Evolutionary conservation across 208 protist genomes (phyloP), one percentile per base, ranked within the genome.

Genomic region (Zelonia costaricensis): DNA sequence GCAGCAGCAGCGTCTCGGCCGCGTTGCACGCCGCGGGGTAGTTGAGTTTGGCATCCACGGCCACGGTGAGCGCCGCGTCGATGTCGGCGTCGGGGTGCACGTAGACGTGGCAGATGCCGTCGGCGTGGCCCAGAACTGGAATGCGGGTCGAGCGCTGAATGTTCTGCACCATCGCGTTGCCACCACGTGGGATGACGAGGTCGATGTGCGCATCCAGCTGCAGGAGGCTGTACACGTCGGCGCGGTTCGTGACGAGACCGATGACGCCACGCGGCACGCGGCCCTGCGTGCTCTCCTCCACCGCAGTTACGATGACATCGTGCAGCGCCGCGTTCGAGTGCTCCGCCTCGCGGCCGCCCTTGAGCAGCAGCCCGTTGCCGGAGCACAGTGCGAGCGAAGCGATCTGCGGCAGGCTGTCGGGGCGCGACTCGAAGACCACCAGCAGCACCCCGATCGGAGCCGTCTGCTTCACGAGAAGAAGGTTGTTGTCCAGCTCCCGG

Each of bases 11-110:
- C 27, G 94, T 98, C 69, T 98, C 97, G 4, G 82, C 69, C 22
- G 93, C 79, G 73, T 98, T 98, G 82, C 97, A 98, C 12, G 95
- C 97, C 15, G 93, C 81, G 16, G 94, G 93, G 76, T 98, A 98
- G 52, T 97, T 82, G n/a, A 89, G 87, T 79, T 97, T 97, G 1
- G 91, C 63, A 63, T 98, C 95, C 44, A 86, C 70, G 8, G 82
- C 61, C 46, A 98, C 71, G 22, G 66, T 59, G 25, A 65, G 63
- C 39, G 86, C 85, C 54, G 76, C 85, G 20, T 49, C 58, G 16
- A 91, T 36, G 58, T 94, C 84, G 9, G 86, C 92, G 60, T 84
- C 69, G 18, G 68, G 40, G 71, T 98, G 91, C 7, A 97, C 58
- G 64, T 94, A 98, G 13, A 97, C 71, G 63, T 96, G 91, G 78